Conservation (phyloP, 345 rosid genomes). For the Salix dunnii region DNA sequence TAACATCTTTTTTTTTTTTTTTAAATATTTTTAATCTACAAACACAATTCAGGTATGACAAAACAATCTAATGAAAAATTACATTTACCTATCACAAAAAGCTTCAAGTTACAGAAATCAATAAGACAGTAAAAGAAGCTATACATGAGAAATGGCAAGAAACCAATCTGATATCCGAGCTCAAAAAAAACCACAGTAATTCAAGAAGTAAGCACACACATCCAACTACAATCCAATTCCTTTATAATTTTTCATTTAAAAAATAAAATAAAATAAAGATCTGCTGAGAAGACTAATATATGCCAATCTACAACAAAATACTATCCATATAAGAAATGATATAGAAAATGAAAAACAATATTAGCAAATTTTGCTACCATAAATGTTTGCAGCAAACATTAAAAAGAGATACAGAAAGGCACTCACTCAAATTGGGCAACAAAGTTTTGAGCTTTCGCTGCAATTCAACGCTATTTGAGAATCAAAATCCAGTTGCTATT, state of each 20-base stretch:
- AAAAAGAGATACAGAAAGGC: neutral
- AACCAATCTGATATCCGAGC: slow-evolving; percentile 1
- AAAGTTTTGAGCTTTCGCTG: slow-evolving; percentile 1
- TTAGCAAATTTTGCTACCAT: neutral
- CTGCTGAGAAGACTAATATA: neutral
- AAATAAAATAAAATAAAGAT: neutral
- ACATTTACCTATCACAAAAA: neutral
- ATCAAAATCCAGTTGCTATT: slow-evolving; percentile 18
- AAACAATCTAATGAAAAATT: neutral
- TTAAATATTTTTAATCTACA: neutral
- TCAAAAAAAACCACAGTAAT: neutral
- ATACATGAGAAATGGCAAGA: neutral
- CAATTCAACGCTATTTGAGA: neutral
- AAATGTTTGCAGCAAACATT: neutral
- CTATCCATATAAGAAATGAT: slow-evolving; percentile 3
- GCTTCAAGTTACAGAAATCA: neutral
- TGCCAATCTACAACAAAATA: neutral
- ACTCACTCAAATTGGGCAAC: slow-evolving; percentile 8
- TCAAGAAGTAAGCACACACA: neutral
- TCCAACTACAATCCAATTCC: slow-evolving; percentile 3
- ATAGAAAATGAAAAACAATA: neutral
- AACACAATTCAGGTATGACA: neutral
- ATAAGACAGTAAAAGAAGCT: slow-evolving; percentile 3
- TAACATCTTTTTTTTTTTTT: no score
- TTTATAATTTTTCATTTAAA: neutral